phyloP scores from a whole-genome alignment of 352 stramenopile species.

The Phytophthora chlamydospora region DNA sequence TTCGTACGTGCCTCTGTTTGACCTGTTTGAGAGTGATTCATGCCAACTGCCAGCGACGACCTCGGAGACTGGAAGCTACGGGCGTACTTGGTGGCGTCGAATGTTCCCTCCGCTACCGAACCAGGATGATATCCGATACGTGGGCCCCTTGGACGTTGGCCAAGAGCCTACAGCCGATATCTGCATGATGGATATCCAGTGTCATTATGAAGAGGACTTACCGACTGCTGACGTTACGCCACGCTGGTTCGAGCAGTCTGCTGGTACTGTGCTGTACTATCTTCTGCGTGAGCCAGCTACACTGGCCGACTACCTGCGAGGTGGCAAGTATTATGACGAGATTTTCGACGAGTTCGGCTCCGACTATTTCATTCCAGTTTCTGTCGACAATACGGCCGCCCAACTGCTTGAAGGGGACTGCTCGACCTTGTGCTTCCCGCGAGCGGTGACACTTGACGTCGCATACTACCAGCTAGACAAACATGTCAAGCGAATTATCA shows the following conservation, averaged over 20 bases:
- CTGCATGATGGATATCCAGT: constrained; percentile 91
- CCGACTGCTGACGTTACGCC: constrained; percentile 88
- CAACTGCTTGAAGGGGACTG: constrained; percentile 87
- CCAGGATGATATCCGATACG: constrained; percentile 93
- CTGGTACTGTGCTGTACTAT: constrained; percentile 91
- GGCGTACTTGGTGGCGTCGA: constrained; percentile 75
- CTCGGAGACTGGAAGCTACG: constrained; percentile 66
- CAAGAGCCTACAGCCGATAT: constrained; percentile 91
- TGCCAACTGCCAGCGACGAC: constrained; percentile 90
- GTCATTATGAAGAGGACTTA: constrained; percentile 94
- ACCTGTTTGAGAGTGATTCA: constrained; percentile 91
- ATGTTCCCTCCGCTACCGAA: constrained; percentile 90
- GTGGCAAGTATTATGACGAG: constrained; percentile 73
- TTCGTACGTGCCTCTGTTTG: constrained; percentile 94
- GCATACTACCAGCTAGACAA: constrained; percentile 94
- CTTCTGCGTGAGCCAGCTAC: constrained; percentile 92
- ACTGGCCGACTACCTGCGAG: constrained; percentile 88
- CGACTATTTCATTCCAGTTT: constrained; percentile 96
- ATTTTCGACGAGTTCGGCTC: constrained; percentile 58
- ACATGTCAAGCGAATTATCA: constrained; percentile 94
- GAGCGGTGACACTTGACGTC: constrained; percentile 93
- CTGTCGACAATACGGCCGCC: constrained; percentile 86
- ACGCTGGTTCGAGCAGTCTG: constrained; percentile 95
- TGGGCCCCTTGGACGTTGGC: constrained; percentile 90
- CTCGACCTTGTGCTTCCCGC: constrained; percentile 91